Base-by-base conservation (phyloP, 305 asterid species). In the Fraxinus paxiana region DNA sequence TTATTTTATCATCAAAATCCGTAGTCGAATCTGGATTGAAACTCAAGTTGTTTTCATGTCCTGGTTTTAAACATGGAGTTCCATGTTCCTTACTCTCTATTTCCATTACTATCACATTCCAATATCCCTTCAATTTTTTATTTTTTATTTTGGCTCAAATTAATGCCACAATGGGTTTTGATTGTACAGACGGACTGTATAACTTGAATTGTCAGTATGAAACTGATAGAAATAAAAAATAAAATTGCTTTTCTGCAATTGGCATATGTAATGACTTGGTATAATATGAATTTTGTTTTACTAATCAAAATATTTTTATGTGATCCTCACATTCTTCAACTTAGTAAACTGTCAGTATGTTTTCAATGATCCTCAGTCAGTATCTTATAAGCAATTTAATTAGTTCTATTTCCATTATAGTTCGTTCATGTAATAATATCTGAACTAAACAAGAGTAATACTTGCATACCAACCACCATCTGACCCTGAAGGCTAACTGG, bases 1-100 rank as follows among this genome's bases (percentile, higher is more conserved):
- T 20, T 61, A 34, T 63, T 43, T 67, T 67, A 75, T 9, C 18
- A 35, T 71, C 56, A 56, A 56, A 38, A 4, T 80, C 75, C 13
- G 26, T 73, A 38, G 77, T 46, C 65, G 74, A 56, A 59, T 24
- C 31, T 10, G 67, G 48, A 15, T 30, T 54, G 77, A 76, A 59
- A 38, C 48, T 24, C 70, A 24, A 10, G 2, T 38, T 76, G 59
- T 67, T 8, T 48, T 59, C 77, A 18, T 75, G 72, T 35, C 17
- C 34, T 38, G 17, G 61, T 34, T n/a, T 77, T 76, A 13, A 46
- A 46, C 30, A 18, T 80, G 20, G 79, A 80, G 77, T 63, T 75
- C 80, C 20, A 5, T 48, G 31, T 30, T 37, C 65, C 37, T 63
- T 17, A 6, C 37, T 30, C 69, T 54, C 41, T 76, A 43, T 13